phyloP scores from a whole-genome alignment of 176 grass and related monocot species.

The Oropetium thomaeum region DNA sequence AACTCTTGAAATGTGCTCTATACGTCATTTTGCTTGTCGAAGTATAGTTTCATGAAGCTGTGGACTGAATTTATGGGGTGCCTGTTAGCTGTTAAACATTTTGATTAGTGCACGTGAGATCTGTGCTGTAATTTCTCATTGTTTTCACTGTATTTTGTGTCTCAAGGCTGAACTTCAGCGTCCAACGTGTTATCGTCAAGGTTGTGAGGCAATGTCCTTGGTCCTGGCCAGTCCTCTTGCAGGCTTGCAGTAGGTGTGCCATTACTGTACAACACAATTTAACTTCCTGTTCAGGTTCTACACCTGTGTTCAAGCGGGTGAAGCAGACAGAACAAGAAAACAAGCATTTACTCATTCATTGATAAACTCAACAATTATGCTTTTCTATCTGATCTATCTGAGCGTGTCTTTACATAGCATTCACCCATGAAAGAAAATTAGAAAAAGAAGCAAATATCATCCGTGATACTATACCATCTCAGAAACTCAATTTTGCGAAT shows the following conservation, averaged over 20 bases:
- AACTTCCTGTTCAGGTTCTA: not conserved
- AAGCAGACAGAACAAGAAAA: not conserved
- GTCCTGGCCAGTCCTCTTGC: not conserved
- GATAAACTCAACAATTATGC: not conserved
- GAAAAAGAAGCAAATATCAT: not conserved
- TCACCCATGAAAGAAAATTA: not conserved
- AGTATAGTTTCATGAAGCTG: conserved; percentile 4
- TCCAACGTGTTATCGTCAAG: no score
- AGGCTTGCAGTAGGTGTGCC: not conserved
- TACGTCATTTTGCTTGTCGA: conserved; percentile 4
- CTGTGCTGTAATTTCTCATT: not conserved
- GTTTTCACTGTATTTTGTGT: not conserved
- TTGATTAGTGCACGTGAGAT: not conserved
- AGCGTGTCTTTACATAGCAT: not conserved
- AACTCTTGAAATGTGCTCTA: conserved; percentile 44
- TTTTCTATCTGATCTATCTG: not conserved
- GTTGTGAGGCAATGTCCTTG: not conserved
- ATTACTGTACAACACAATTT: not conserved
- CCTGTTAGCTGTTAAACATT: not conserved
- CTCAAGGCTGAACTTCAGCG: no score
- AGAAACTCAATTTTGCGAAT: not conserved
- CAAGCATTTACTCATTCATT: not conserved
- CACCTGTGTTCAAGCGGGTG: not conserved
- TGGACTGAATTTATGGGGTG: not conserved
- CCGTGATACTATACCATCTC: not conserved